Evolutionary conservation across 1,139 yeast species (phyloP), one percentile per base, ranked within the genome.

Genomic region (Scheffersomyces titani): DNA sequence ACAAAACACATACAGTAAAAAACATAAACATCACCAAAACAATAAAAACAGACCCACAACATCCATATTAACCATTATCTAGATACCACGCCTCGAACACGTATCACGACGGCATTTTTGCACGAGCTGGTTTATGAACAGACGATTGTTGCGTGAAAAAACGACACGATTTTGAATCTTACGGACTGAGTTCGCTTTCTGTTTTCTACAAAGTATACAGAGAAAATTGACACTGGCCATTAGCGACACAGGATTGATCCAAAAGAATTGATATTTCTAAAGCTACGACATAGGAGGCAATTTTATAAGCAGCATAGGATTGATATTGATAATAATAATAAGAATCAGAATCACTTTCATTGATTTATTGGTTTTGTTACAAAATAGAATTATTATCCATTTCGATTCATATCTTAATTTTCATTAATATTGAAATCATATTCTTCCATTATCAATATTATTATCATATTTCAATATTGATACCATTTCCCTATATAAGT

Each of bases 31-130:
- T 20, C 47, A 56, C 57, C 45, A 44, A 21, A 19, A 45, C 24
- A 40, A 18, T 13, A 50, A 50, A 50, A 57, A 45, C 58, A 21
- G 59, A 56, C 49, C 49, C 55, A 47, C 57, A 57, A 20, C 30
- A 40, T 51, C 52, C 51, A 55, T 13, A 13, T 30, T 30, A 16
- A 30, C 40, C 40, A 9, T 30, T 30, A 30, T 16, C 40, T 16
- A 30, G 40, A 30, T 16, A 6, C 40, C 40, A 30, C 40, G 40
- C 40, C 40, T 30, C 40, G 40, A 16, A 30, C 40, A 30, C 40
- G 40, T 30, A 30, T 30, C 40, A 30, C 40, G 40, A 30, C 40
- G 16, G 13, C 40, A 30, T 9, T 30, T 30, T 30, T 30, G 16
- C 40, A 30, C 40, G 40, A 30, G 40, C 40, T 30, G 13, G 40